A percentile compares a stretch with the other conserved stretches of the same genome.
These are phyloP conservation scores for Beauveria sp. DNA, from an alignment of 2,329 filamentous ascomycete genomes.

Conservation along the genomic window DNA sequence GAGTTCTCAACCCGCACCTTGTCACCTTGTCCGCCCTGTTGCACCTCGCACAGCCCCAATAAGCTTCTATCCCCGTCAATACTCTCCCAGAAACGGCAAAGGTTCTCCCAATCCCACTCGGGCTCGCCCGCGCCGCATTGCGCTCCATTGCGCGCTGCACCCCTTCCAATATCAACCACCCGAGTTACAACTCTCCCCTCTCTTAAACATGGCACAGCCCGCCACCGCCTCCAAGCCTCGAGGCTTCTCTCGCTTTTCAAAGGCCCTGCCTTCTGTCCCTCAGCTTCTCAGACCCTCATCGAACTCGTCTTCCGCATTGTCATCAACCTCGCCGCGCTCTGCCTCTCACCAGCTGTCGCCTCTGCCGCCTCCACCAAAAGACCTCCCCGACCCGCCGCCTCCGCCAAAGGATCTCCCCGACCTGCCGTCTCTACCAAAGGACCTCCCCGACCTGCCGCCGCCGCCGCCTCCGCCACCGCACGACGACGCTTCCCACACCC, in stretches of 20 bases:
- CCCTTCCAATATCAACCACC: not conserved
- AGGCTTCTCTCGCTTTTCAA: conserved; percentile 50
- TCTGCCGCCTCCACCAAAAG: conserved; percentile 14
- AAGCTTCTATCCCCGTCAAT: not conserved
- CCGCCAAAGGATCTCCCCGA: conserved; percentile 20
- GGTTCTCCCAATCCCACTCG: not conserved
- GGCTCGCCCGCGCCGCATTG: not conserved
- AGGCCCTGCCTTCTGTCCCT: conserved; percentile 47
- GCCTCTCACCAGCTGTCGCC: conserved; percentile 12
- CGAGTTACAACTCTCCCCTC: not conserved
- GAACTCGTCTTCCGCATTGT: not conserved
- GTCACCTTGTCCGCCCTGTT: not conserved
- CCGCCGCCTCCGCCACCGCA: conserved; percentile 20
- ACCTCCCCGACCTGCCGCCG: conserved; percentile 18
- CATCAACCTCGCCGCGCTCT: conserved; percentile 13
- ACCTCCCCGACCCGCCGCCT: conserved; percentile 18
- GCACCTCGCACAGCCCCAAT: not conserved
- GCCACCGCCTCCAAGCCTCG: conserved; percentile 23
- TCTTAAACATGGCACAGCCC: conserved; percentile 13
- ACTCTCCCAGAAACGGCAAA: not conserved
- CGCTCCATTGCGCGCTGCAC: not conserved
- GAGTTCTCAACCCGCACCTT: not conserved
- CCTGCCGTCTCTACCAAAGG: conserved; percentile 13
- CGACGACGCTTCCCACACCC: conserved; percentile 5
- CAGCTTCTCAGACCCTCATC: not conserved